A percentile compares a stretch with the other conserved stretches of the same genome.
phyloP scores from a whole-genome alignment of 805 yeast species.

The Candida lessepsii region DNA sequence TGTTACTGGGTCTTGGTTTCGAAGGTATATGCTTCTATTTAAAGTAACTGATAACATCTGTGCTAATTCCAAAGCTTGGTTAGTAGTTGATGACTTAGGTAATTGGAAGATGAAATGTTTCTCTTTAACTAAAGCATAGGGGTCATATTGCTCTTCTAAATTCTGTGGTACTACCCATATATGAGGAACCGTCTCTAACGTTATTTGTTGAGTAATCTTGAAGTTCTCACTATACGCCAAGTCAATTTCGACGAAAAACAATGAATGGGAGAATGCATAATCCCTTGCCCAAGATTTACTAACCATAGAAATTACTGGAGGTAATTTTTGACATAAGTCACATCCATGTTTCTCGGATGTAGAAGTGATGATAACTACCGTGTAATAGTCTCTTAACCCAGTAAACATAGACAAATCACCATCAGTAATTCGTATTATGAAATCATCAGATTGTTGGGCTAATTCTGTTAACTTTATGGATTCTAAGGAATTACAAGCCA shows the following conservation, averaged over 20 bases:
- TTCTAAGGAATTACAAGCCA: conserved; percentile 7
- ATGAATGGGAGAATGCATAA: conserved; percentile 37
- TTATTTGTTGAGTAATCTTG: conserved; percentile 38
- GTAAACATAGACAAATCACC: conserved; percentile 40
- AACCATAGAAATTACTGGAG: conserved; percentile 40
- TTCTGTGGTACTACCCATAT: conserved; percentile 65
- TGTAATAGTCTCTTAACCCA: conserved; percentile 52
- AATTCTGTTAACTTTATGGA: conserved; percentile 13
- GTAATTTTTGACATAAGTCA: conserved; percentile 45
- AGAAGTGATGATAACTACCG: conserved; percentile 55
- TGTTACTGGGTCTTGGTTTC: conserved; percentile 37
- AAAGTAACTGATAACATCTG: conserved; percentile 49
- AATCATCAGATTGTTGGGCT: conserved; percentile 18
- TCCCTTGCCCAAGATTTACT: conserved; percentile 41
- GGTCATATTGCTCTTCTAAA: conserved; percentile 20
- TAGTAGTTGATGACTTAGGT: conserved; percentile 33
- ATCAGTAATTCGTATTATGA: conserved; percentile 42
- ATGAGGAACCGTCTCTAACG: conserved; percentile 57
- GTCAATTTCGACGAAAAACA: conserved; percentile 53
- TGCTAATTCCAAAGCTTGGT: conserved; percentile 50
- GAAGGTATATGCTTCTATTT: conserved; percentile 42
- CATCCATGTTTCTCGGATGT: conserved; percentile 44
- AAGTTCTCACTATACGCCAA: conserved; percentile 41
- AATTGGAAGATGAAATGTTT: conserved; percentile 35
- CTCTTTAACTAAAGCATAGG: conserved; percentile 23